These are phyloP conservation scores for Aspergillus incahuasiensis DNA, from an alignment of 495 filamentous ascomycete species.

Conservation along the genomic window DNA sequence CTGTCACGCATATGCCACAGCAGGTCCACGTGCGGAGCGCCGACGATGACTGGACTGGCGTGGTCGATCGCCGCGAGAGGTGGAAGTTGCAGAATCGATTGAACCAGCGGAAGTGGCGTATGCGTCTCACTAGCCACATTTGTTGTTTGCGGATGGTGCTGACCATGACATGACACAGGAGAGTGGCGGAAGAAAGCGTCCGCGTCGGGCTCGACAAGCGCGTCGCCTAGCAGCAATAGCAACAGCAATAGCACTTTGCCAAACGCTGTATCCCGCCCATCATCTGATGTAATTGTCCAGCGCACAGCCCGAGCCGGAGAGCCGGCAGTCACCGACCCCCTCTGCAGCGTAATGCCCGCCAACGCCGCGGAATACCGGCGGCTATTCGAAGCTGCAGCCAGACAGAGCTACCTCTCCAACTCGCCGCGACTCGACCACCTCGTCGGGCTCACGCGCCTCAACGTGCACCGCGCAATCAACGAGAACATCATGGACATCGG, in stretches of 20 bases:
- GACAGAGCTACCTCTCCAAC: conserved; percentile 1
- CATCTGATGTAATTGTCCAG: too few relatives aligned
- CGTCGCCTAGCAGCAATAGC: too few relatives aligned
- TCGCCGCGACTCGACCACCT: conserved; percentile 11
- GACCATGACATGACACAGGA: too few relatives aligned
- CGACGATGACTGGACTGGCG: conserved; percentile 19
- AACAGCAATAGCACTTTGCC: too few relatives aligned
- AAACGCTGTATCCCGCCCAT: too few relatives aligned
- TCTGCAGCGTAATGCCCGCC: not conserved
- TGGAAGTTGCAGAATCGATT: conserved; percentile 17
- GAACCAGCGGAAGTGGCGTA: conserved; percentile 18
- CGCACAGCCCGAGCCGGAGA: not conserved
- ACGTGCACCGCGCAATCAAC: conserved; percentile 16
- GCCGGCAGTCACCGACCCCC: not conserved
- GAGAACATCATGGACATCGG: conserved; percentile 17
- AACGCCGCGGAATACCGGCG: not conserved
- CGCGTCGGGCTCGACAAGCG: not conserved
- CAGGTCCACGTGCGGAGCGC: conserved; percentile 4
- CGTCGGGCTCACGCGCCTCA: conserved; percentile 9
- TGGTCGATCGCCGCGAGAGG: conserved; percentile 11
- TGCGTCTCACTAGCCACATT: not conserved
- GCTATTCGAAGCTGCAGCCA: conserved; percentile 5
- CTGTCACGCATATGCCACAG: conserved; percentile 16
- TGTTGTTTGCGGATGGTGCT: too few relatives aligned
- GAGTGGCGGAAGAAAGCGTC: conserved; percentile 1